These are phyloP conservation scores for Arthroderma sp. DNA, from an alignment of 2,329 filamentous ascomycete species.

Conservation along the genomic window DNA sequence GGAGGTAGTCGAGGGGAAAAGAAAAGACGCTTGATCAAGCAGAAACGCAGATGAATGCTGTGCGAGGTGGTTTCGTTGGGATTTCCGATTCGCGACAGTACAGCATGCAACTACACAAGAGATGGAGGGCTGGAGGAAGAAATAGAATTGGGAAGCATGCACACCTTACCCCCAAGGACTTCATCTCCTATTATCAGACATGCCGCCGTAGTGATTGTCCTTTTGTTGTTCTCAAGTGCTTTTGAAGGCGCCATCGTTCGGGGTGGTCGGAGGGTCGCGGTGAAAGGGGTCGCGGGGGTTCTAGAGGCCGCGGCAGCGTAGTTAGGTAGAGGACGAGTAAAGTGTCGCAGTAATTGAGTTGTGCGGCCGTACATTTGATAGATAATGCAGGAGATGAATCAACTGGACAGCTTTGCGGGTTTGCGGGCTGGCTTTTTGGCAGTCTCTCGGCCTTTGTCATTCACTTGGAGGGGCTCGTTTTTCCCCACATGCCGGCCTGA, in stretches of 20 bases:
- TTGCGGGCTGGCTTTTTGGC: not conserved
- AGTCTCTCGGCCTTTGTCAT: not conserved
- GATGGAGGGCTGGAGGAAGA: no score
- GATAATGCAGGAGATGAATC: not conserved
- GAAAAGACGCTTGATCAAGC: no score
- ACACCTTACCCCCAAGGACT: slow-evolving; percentile 83
- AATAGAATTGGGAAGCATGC: slow-evolving; percentile 11
- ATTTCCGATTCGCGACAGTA: no score
- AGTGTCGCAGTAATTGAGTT: slow-evolving; percentile 58
- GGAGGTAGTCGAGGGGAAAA: no score
- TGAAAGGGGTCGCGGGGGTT: slow-evolving; percentile 12
- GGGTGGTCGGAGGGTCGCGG: slow-evolving; percentile 10
- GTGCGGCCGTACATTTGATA: slow-evolving; percentile 60
- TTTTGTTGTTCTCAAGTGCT: slow-evolving; percentile 21
- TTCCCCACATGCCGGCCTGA: not conserved
- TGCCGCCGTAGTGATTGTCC: slow-evolving; percentile 74
- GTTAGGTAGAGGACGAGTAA: slow-evolving; percentile 49
- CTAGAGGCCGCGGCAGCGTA: slow-evolving; percentile 31
- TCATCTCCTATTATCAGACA: slow-evolving; percentile 97
- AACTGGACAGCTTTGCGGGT: not conserved
- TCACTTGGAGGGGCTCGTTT: no score
- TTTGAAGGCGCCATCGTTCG: slow-evolving; percentile 33
- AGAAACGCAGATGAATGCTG: no score
- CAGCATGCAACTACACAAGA: no score
- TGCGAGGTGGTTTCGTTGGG: no score